Base-by-base conservation (phyloP, 768 basidiomycete genomes). In the Cytidiella melzeri region DNA sequence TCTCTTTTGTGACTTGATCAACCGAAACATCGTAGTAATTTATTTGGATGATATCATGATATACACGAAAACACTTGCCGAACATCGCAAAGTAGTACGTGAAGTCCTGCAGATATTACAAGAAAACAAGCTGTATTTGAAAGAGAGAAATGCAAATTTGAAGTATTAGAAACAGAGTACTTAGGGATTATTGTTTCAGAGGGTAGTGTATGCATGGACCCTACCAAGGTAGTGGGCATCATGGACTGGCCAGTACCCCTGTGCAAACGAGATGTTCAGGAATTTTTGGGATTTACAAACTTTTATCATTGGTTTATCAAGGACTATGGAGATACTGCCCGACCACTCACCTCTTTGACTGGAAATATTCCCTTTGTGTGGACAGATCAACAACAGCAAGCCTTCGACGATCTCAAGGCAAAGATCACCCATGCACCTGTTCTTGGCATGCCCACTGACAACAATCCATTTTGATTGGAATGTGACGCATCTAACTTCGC, bases 31-130 rank as follows among this genome's bases (percentile, higher is more conserved):
- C 20, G 66, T 79, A 13, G 53, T 64, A 0, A 67, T 77, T 37
- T 74, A 79, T 54, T 55, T 76, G 30, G 73, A 74, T 48, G 65
- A 76, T 48, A 70, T 75, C 18, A 25, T 63, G n/a, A 57, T 63
- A 9, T 58, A 51, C 48, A 61, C 57, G 1, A 39, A 56, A 1
- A 24, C 45, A 2, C 20, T 41, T 5, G 47, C 53, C 9, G 56
- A 62, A 34, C 60, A 66, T 25, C 36, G 44, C 0, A 26, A 34
- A 1, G 34, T 59, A 3, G 46, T 63, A 1, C 52, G 40, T 1
- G 25, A 53, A 36, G 65, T 72, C 0, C 59, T 72, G 0, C 26
- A 64, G 19, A 25, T 38, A 1, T 52, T 75, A 0, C 7, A 53
- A 10, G 47, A 69, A 0, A 45, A 70, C 39, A 45, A 67, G 2